Conservation (phyloP, 495 filamentous ascomycete genomes). For the Podospora pseudoanserina region DNA sequence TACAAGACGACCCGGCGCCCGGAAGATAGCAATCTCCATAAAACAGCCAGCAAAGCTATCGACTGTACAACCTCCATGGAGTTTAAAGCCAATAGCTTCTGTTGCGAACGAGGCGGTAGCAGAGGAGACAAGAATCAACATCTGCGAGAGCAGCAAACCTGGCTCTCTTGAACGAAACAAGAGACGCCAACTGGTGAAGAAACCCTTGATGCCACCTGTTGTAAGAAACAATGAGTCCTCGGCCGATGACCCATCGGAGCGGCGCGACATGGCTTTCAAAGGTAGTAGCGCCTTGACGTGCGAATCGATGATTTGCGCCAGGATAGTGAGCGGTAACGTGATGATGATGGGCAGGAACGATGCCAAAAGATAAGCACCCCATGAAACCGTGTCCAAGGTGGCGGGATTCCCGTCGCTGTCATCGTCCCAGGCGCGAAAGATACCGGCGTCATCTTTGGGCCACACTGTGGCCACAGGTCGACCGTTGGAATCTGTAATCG, state of each 20-base stretch:
- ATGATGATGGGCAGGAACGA: background rate
- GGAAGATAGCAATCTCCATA: background rate
- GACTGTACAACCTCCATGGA: background rate
- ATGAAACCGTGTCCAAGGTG: background rate
- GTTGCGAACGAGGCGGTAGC: background rate
- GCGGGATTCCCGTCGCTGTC: background rate
- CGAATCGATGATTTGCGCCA: background rate
- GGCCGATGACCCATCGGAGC: background rate
- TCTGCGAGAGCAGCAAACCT: background rate
- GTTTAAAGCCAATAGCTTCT: background rate
- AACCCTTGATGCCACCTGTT: background rate
- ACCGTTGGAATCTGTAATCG: background rate
- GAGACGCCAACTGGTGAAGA: background rate
- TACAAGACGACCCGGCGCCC: background rate
- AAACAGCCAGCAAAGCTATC: background rate
- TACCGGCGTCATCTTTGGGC: background rate
- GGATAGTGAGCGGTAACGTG: background rate
- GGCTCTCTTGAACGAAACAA: background rate
- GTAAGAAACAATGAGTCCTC: background rate
- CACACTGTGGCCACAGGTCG: background rate
- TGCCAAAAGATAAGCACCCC: background rate
- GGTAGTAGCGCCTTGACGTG: constrained; percentile 2
- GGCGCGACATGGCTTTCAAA: background rate
- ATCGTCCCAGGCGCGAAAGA: background rate
- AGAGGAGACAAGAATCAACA: background rate